phyloP scores from a whole-genome alignment of 768 basidiomycete species.

The Leccinum olivaceopallidum region DNA sequence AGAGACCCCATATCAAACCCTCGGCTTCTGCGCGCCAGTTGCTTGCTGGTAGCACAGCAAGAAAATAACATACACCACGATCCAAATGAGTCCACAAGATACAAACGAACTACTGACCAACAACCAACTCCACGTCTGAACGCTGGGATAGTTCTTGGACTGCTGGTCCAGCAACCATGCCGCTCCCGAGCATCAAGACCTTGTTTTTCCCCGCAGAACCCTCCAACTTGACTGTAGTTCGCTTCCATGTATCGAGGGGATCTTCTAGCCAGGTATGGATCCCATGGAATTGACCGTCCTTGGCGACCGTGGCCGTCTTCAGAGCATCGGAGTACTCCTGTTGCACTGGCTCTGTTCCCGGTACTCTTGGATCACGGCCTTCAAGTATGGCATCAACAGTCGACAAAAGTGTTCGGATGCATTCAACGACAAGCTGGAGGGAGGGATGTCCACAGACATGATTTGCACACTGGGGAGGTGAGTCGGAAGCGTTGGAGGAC shows the following conservation, averaged over 20 bases:
- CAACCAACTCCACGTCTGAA: no score
- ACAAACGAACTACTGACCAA: no score
- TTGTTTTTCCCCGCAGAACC: conserved; percentile 48
- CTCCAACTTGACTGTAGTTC: conserved; percentile 7
- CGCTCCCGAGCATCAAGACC: conserved; percentile 84
- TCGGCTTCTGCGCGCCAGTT: no score
- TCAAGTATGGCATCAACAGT: conserved; percentile 67
- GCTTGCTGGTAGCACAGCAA: no score
- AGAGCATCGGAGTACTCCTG: conserved; percentile 45
- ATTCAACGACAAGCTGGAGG: conserved; percentile 79
- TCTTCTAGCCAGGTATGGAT: conserved; percentile 60
- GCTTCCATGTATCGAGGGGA: conserved; percentile 48
- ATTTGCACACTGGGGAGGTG: conserved; percentile 65
- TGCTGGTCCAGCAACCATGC: no score
- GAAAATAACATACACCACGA: no score
- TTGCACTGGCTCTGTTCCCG: conserved; percentile 26
- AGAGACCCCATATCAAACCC: no score
- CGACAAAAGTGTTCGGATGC: conserved; percentile 76
- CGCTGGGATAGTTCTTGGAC: no score
- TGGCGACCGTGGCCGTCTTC: conserved; percentile 70
- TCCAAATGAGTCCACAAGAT: no score
- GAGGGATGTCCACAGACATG: conserved; percentile 91
- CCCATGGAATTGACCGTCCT: conserved; percentile 51
- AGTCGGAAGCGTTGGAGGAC: conserved; percentile 42
- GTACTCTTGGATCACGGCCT: conserved; percentile 50